A percentile compares a stretch with the other conserved stretches of the same genome.
phyloP scores from a whole-genome alignment of 139 green algal genomes.

The Chlorella vulgaris region DNA sequence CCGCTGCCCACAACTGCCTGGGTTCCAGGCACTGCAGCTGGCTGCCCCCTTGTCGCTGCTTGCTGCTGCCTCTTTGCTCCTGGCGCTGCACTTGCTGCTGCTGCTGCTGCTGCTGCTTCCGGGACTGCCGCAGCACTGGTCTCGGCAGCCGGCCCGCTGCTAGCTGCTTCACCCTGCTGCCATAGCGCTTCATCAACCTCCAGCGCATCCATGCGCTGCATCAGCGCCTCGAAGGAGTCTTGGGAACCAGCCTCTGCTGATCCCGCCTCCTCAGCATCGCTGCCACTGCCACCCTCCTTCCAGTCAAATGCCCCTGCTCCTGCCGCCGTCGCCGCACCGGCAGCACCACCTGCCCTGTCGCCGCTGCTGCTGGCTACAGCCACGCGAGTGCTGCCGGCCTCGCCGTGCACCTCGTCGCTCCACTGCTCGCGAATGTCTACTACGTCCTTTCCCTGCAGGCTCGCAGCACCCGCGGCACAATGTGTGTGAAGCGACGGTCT shows the following conservation, averaged over 20 bases:
- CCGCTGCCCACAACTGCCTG: not conserved
- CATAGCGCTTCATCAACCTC: constrained; percentile 2
- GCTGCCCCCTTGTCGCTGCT: not conserved
- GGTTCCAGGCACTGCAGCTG: not conserved
- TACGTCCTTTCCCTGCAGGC: constrained; percentile 17
- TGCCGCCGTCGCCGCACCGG: not conserved
- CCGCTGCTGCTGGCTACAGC: not conserved
- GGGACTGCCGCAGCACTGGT: not conserved
- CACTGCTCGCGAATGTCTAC: constrained; percentile 26
- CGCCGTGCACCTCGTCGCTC: constrained; percentile 16
- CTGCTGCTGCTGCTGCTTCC: not conserved
- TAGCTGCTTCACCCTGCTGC: no score
- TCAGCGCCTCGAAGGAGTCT: constrained; percentile 25
- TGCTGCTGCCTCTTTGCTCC: not conserved
- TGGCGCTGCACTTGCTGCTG: not conserved
- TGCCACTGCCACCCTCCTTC: not conserved
- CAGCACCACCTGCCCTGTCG: not conserved
- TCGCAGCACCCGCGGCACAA: no score
- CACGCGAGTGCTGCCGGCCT: not conserved
- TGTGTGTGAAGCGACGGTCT: no score
- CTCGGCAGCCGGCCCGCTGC: not conserved
- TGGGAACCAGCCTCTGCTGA: not conserved
- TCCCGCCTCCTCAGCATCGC: not conserved
- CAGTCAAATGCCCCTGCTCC: no score
- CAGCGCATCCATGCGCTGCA: constrained; percentile 17